These are phyloP conservation scores for Oryza nivara DNA, from an alignment of 176 grass and related monocot genomes.

Conservation along the genomic window DNA sequence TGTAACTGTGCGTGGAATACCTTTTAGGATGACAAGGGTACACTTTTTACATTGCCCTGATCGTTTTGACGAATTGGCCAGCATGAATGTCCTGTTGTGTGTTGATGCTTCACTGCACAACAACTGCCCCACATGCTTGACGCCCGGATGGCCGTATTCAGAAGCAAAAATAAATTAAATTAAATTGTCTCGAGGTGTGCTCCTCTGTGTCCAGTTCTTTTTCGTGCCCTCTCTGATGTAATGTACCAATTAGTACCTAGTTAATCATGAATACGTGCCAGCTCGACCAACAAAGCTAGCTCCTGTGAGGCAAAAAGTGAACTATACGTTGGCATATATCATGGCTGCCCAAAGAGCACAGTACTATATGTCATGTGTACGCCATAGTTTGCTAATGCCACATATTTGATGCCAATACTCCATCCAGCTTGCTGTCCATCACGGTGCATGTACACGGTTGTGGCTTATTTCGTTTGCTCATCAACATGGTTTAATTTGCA, in stretches of 20 bases:
- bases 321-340: not conserved
- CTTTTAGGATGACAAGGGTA: not conserved
- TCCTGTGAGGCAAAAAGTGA: slow-evolving; percentile 10
- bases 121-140: no score
- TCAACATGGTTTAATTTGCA: no score
- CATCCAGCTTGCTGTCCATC: no score
- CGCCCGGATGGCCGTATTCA: not conserved
- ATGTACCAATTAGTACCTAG: not conserved
- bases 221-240: not conserved
- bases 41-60: not conserved
- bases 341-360: no score
- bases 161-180: not conserved
- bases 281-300: not conserved
- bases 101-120: not conserved
- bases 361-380: no score
- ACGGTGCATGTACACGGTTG: no score
- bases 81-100: not conserved
- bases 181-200: not conserved
- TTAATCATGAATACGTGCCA: not conserved
- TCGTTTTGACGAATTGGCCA: not conserved
- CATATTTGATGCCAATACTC: no score
- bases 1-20: not conserved
- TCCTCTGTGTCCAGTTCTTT: not conserved
- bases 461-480: no score
- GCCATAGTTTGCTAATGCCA: no score